Evolutionary conservation across 768 basidiomycete species (phyloP), one percentile per base, ranked within the genome.

Genomic region (Suillus subalutaceus): DNA sequence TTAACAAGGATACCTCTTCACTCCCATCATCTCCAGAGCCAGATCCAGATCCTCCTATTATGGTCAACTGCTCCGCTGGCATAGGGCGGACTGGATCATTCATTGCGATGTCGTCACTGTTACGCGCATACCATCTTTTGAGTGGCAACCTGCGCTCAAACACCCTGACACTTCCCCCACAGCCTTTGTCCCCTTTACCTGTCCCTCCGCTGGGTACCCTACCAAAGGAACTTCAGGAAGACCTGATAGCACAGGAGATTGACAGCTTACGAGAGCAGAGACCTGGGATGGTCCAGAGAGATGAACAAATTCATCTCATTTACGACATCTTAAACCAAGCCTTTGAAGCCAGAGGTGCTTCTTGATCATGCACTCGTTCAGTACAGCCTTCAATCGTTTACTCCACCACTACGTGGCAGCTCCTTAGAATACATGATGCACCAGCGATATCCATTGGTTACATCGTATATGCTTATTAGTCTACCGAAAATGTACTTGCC

Each of bases 61-160:
- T 96, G 71, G 84, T 93, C 38, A 87, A 91, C 67, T 96, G 94
- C 73, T 94, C 93, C 35, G 94, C 95, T 1, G 94, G 94, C 5
- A 83, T 96, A 65, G 94, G 94, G 4, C 85, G 94, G 43, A 94
- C 94, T 5, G 94, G 94, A 20, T 86, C 93, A 7, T 94, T 94
- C 78, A 91, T 96, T 72, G 88, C 91, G 0, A 73, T 94, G 48
- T 87, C 87, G 10, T 95, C 93, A 15, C 80, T 96, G 44, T 81
- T 95, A n/a, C 90, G 93, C 37, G 75, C 81, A 40, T 77, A 86
- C 67, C 83, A 80, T 38, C 79, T 89, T 64, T 80, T 86, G 30
- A 76, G 77, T n/a, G 72, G 79, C 37, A 5, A 69, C 58, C 62
- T 65, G 13, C 38, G 65, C 62, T 55, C 71, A 10, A 68, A 83